A percentile compares a stretch with the other conserved stretches of the same genome.
phyloP scores from a whole-genome alignment of 1,284 basidiomycete genomes.

The Mycena sp. region DNA sequence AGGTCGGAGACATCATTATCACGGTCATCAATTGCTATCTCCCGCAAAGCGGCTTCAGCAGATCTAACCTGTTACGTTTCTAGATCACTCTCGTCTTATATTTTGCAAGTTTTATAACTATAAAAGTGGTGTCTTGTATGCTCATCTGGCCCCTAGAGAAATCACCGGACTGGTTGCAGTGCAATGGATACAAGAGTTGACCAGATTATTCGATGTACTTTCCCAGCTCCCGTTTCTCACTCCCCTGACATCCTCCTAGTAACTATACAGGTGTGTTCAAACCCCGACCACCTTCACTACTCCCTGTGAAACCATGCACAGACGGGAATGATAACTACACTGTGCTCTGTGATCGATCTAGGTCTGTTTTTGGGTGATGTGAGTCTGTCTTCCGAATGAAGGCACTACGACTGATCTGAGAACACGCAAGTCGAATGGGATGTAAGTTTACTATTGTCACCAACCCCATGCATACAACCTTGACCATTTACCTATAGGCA shows the following conservation, averaged over 20 bases:
- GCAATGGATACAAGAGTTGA: conserved; percentile 42
- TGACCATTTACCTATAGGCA: conserved; percentile 8
- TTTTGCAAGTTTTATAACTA: conserved; percentile 9
- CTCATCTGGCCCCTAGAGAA: conserved; percentile 24
- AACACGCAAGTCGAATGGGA: conserved; percentile 23
- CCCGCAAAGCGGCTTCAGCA: background rate
- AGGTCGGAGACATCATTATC: conserved; percentile 31
- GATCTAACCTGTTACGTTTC: background rate
- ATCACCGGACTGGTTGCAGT: conserved; percentile 37
- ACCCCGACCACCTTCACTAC: background rate
- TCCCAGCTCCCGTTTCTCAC: background rate
- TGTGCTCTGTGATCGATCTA: conserved; percentile 38
- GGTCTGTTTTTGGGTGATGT: conserved; percentile 37
- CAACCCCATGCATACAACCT: background rate
- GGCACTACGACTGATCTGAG: background rate
- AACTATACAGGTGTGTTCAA: conserved; percentile 40
- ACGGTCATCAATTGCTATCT: conserved; percentile 4
- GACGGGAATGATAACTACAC: conserved; percentile 39
- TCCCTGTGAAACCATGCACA: background rate
- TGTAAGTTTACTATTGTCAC: conserved; percentile 4
- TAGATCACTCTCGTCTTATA: conserved; percentile 1
- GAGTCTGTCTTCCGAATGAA: conserved; percentile 7
- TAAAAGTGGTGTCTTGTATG: background rate
- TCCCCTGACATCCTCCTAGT: conserved; percentile 33
- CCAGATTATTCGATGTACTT: conserved; percentile 41